Evolutionary conservation across 495 filamentous ascomycete species (phyloP).

Genomic region (Penicillium paradoxum): DNA sequence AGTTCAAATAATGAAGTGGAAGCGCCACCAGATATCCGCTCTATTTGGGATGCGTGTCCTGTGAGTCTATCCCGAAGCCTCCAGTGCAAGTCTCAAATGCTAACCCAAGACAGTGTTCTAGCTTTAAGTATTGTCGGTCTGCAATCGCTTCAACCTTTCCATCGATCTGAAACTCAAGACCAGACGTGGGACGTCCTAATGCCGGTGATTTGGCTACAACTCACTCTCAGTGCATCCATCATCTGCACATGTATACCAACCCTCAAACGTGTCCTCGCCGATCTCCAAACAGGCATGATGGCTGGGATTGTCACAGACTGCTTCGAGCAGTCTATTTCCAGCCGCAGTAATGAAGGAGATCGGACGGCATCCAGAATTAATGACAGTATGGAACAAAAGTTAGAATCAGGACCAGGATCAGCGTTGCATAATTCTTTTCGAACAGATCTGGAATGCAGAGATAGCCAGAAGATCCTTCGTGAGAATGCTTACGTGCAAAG

Average conservation of each 20-base stretch:
- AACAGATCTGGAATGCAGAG: not conserved
- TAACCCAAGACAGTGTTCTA: conserved; percentile 3
- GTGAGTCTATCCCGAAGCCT: not conserved
- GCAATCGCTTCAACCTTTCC: conserved; percentile 3
- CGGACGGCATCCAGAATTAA: not conserved
- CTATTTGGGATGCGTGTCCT: conserved; percentile 8
- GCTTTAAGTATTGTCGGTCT: conserved; percentile 5
- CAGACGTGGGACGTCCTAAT: conserved; percentile 8
- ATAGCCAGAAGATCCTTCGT: not conserved
- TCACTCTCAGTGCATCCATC: conserved; percentile 11
- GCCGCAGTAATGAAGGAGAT: not conserved
- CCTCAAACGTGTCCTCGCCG: conserved; percentile 10
- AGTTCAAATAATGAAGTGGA: conserved; percentile 10
- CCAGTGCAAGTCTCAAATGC: not conserved
- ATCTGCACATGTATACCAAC: conserved; percentile 16
- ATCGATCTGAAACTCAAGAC: not conserved
- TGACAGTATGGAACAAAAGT: not conserved
- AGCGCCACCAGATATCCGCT: conserved; percentile 6
- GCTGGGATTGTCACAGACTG: conserved; percentile 9
- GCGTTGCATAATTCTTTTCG: not conserved
- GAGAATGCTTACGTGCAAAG: not conserved
- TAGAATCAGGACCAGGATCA: not conserved
- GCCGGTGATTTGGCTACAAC: conserved; percentile 15
- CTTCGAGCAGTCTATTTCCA: conserved; percentile 13
- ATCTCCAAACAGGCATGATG: conserved; percentile 20